Conservation (phyloP, 495 filamentous ascomycete genomes). For the Talaromyces stipitatus region DNA sequence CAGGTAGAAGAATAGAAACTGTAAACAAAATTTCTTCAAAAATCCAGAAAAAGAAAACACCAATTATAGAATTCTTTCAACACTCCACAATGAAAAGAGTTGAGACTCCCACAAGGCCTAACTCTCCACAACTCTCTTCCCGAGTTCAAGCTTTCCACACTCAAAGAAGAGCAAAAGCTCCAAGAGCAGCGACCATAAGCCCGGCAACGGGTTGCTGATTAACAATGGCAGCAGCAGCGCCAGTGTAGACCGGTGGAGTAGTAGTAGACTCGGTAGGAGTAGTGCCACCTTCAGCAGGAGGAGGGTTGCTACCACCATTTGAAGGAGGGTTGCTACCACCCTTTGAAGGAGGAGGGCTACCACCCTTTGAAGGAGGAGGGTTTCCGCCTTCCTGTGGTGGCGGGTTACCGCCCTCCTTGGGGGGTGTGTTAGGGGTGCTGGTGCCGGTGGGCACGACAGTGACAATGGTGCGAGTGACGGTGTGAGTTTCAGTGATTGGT, state of each 20-base stretch:
- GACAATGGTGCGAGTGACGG: conserved; percentile 4
- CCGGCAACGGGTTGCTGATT: conserved; percentile 7
- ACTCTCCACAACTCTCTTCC: neutral
- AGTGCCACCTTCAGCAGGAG: neutral
- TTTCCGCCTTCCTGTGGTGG: neutral
- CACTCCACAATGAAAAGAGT: neutral
- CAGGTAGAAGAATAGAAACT: neutral
- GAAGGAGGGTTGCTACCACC: neutral
- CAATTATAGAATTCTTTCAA: neutral
- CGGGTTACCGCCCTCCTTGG: neutral
- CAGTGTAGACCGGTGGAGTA: neutral
- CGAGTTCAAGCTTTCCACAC: neutral
- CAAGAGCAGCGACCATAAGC: conserved; percentile 7
- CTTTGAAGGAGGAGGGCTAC: neutral
- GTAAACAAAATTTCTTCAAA: neutral
- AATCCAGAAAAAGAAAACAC: neutral
- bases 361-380: neutral
- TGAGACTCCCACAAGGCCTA: neutral
- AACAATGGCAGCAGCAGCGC: neutral
- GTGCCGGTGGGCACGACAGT: conserved; percentile 4
- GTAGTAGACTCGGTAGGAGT: neutral
- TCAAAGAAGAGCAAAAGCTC: conserved; percentile 7
- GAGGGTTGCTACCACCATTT: neutral
- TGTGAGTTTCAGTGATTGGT: conserved; percentile 4
- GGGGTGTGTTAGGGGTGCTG: neutral